Base-by-base conservation (phyloP, 192 early-diverging fungal species). In the Podila clonocystis region DNA sequence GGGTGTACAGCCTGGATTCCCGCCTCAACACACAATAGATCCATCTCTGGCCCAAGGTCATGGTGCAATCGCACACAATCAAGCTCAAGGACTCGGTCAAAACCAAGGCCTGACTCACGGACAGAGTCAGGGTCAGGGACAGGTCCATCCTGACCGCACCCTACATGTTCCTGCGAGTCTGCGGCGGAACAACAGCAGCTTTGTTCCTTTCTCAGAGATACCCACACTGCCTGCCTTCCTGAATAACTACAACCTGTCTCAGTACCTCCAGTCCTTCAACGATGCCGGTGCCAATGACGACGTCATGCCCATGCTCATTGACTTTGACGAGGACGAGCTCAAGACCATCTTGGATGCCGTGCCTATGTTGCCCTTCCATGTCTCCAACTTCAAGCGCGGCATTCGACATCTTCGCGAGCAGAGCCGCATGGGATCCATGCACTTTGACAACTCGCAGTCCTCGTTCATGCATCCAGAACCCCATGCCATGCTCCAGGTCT, bases 351-450 rank as follows among this genome's bases (percentile, higher is more conserved):
- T 86, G 45, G 62, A 75, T 9, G 80, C 76, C 13, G 72, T 89
- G 3, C 68, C 75, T 1, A 87, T 89, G 85, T 75, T 84, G 28
- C 87, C 87, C 24, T 88, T 89, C 62, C 88, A 89, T 78, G 82
- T 76, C 2, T 68, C 82, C n/a, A 82, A 82, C 19, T 87, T 89
- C 50, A 83, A 84, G 62, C 83, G 70, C n/a, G 80, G 78, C 9
- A 62, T 89, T 9, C 84, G 88, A 11, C 83, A 84, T 70, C 69
- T 86, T 29, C 68, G 80, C 31, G 77, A 82, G 38, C 62, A 66
- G 20, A 72, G 70, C 12, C 70, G 71, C 8, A 63, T 73, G 33
- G 70, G 70, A 8, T 80, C 77, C 50, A 80, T 82, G 68, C 68
- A 68, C 49, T 69, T 72, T 65, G 73, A 75, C 31, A 69, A 75